Percentiles rank a stretch among this genome's conserved stretches.
Conservation (phyloP, 805 yeast genomes). For the Wickerhamiella hasegawae region DNA sequence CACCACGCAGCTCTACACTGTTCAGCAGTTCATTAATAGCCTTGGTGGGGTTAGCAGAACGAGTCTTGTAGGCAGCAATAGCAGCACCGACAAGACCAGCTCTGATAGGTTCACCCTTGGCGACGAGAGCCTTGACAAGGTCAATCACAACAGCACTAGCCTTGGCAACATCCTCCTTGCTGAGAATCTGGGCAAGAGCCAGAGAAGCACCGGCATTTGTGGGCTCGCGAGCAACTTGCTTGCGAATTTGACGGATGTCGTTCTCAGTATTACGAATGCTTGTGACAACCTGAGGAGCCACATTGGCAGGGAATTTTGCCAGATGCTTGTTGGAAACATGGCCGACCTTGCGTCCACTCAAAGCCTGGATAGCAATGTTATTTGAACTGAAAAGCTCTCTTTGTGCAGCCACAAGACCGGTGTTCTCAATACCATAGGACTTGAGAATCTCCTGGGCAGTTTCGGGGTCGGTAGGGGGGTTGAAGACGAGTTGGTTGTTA, state of each 20-base stretch:
- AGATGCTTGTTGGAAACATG: constrained; percentile 11
- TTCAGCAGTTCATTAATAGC: background rate
- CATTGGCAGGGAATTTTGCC: constrained; percentile 7
- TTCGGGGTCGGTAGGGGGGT: constrained; percentile 4
- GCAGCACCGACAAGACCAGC: constrained; percentile 39
- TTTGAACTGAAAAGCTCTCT: constrained; percentile 22
- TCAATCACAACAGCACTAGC: background rate
- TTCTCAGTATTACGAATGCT: background rate
- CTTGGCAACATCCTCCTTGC: background rate
- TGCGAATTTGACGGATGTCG: background rate
- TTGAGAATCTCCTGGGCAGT: constrained; percentile 8
- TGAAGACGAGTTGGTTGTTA: constrained; percentile 25
- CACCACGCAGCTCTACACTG: background rate
- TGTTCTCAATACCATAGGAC: background rate
- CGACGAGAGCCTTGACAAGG: constrained; percentile 15
- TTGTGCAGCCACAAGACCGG: background rate
- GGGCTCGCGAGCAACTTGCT: constrained; percentile 9
- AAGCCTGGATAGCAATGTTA: constrained; percentile 25
- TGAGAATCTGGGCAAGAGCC: constrained; percentile 15
- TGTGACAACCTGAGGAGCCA: constrained; percentile 10
- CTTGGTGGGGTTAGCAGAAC: background rate
- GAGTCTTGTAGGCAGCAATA: constrained; percentile 32
- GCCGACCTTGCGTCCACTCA: constrained; percentile 19
- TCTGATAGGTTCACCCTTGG: constrained; percentile 8
- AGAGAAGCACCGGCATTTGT: constrained; percentile 16